These are phyloP conservation scores for Gossypium longicalyx DNA, from an alignment of 345 rosid species.

Conservation along the genomic window DNA sequence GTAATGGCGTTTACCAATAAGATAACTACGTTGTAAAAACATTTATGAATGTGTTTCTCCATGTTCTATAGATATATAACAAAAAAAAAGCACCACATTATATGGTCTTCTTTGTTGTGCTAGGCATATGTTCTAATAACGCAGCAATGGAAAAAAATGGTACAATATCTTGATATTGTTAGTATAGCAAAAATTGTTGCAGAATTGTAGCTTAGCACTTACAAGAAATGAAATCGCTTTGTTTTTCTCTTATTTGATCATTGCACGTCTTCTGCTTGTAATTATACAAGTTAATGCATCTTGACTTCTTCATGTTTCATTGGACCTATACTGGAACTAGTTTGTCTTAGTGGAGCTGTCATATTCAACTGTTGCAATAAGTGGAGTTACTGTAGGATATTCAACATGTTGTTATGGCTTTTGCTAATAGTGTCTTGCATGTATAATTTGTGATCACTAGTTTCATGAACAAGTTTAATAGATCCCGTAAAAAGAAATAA, in stretches of 20 bases:
- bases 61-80: constrained; percentile 26
- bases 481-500: neutral
- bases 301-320: neutral
- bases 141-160: constrained; percentile 21
- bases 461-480: too few species aligned
- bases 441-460: too few species aligned
- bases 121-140: constrained; percentile 24
- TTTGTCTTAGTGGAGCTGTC: constrained; percentile 1
- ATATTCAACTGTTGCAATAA: constrained; percentile 2
- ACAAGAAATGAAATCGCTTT: constrained; percentile 5
- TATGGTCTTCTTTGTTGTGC: constrained; percentile 19
- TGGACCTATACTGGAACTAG: neutral
- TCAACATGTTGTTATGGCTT: neutral
- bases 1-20: constrained; percentile 25
- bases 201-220: neutral
- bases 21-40: constrained; percentile 33
- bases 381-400: neutral
- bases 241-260: neutral
- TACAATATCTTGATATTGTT: neutral
- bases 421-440: too few species aligned
- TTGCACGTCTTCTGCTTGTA: neutral
- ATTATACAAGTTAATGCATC: neutral
- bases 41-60: constrained; percentile 23
- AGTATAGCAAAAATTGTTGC: constrained; percentile 3
- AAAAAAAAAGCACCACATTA: constrained; percentile 13